Conservation (phyloP, 2,329 filamentous ascomycete species). For the Rutstroemia sp. region DNA sequence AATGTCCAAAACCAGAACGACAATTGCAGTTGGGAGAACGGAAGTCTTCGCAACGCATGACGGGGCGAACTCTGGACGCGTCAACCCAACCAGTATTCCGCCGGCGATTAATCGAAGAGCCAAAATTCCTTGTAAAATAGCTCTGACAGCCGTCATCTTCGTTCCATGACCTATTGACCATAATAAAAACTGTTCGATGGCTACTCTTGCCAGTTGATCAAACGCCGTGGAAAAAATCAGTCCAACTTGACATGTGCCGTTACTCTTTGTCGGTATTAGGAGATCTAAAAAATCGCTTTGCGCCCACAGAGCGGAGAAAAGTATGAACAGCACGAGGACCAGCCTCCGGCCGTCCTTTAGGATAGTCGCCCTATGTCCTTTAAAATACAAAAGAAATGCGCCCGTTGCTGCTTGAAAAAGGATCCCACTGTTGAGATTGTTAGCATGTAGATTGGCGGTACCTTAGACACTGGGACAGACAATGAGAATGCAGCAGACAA, state of each 20-base stretch:
- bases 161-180: slow-evolving; percentile 27
- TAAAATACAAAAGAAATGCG: slow-evolving; percentile 25
- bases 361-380: slow-evolving; percentile 25
- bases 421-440: slow-evolving; percentile 24
- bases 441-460: slow-evolving; percentile 9
- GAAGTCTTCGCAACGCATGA: slow-evolving; percentile 27
- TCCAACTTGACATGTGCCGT: slow-evolving; percentile 21
- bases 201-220: slow-evolving; percentile 28
- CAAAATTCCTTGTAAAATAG: slow-evolving; percentile 26
- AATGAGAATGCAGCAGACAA: slow-evolving; percentile 30
- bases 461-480: slow-evolving; percentile 17
- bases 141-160: slow-evolving; percentile 21
- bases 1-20: slow-evolving; percentile 25
- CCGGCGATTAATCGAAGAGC: slow-evolving; percentile 24
- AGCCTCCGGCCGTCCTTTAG: slow-evolving; percentile 32
- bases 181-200: slow-evolving; percentile 28
- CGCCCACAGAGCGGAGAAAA: slow-evolving; percentile 29
- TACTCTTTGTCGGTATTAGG: slow-evolving; percentile 18
- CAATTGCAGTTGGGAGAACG: slow-evolving; percentile 24
- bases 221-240: slow-evolving; percentile 26
- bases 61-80: slow-evolving; percentile 26
- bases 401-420: slow-evolving; percentile 27
- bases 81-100: slow-evolving; percentile 26
- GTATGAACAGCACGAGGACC: slow-evolving; percentile 31
- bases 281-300: slow-evolving; percentile 28